Evolutionary conservation across 176 grass and related monocot genomes (phyloP).

Genomic region (Oryza meyeriana): DNA sequence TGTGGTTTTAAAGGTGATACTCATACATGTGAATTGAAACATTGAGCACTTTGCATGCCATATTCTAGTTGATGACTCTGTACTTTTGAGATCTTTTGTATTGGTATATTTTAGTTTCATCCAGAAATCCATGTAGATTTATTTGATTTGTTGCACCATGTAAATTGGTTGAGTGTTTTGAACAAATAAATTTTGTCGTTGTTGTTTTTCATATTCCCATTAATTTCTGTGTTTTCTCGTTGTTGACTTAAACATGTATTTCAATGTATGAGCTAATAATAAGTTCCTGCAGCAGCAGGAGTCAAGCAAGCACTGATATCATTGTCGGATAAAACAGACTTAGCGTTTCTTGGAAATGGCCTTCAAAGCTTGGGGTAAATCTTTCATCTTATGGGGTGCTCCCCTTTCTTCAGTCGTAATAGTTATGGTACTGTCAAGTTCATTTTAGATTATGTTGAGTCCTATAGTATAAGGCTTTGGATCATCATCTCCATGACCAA

Average conservation of each 20-base stretch:
- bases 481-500: not conserved
- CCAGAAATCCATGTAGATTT: not conserved
- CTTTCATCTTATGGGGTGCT: not conserved
- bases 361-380: slow-evolving; percentile 69
- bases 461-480: not conserved
- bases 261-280: not conserved
- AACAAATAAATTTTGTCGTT: not conserved
- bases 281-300: slow-evolving; percentile 29
- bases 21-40: not conserved
- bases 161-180: not conserved
- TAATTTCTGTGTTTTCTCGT: not conserved
- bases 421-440: not conserved
- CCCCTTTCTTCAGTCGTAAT: not conserved
- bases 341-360: slow-evolving; percentile 56
- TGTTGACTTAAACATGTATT: not conserved
- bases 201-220: not conserved
- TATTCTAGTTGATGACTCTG: not conserved
- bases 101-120: not conserved
- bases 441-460: not conserved
- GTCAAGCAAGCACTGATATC: slow-evolving; percentile 65
- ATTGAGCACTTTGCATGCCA: not conserved
- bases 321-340: slow-evolving; percentile 56
- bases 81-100: not conserved
- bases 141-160: not conserved
- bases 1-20: too few species aligned